These are phyloP conservation scores for rapeseed (Brassica napus) DNA, from an alignment of 345 rosid genomes.

Conservation along the genomic window DNA sequence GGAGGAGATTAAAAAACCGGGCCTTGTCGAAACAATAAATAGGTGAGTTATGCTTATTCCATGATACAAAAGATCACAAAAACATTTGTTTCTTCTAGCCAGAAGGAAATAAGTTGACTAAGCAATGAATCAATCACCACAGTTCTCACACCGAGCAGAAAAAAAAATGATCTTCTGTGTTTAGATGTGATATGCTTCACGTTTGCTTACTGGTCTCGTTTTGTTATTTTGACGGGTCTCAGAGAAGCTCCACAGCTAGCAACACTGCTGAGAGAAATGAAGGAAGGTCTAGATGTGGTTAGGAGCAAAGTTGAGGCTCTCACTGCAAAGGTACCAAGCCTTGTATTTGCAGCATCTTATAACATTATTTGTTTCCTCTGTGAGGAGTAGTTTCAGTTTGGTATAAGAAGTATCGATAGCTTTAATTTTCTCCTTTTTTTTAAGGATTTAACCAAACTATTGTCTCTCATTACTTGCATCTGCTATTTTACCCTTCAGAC, in stretches of 20 bases:
- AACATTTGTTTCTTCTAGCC: not conserved
- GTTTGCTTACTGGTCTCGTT: not conserved
- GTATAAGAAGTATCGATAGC: not conserved
- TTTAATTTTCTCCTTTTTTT: not conserved
- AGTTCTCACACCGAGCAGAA: not conserved
- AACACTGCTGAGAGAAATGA: constrained; percentile 68
- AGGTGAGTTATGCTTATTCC: constrained; percentile 41
- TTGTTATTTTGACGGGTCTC: constrained; percentile 2
- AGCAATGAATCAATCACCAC: not conserved
- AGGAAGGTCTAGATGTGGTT: constrained; percentile 70
- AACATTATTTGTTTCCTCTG: not conserved
- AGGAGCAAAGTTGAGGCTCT: constrained; percentile 70
- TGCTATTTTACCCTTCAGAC: not conserved
- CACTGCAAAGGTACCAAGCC: constrained; percentile 59
- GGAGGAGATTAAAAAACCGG: constrained; percentile 32
- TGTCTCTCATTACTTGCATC: not conserved
- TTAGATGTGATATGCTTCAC: not conserved
- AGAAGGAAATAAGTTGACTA: not conserved
- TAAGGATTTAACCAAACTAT: not conserved
- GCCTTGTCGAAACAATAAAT: constrained; percentile 29
- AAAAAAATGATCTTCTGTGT: not conserved
- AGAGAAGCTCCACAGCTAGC: constrained; percentile 75
- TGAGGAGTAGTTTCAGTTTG: not conserved
- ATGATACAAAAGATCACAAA: not conserved
- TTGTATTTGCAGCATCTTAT: not conserved